Conservation (phyloP, 2,329 filamentous ascomycete species). For the Biscogniauxia sp. region DNA sequence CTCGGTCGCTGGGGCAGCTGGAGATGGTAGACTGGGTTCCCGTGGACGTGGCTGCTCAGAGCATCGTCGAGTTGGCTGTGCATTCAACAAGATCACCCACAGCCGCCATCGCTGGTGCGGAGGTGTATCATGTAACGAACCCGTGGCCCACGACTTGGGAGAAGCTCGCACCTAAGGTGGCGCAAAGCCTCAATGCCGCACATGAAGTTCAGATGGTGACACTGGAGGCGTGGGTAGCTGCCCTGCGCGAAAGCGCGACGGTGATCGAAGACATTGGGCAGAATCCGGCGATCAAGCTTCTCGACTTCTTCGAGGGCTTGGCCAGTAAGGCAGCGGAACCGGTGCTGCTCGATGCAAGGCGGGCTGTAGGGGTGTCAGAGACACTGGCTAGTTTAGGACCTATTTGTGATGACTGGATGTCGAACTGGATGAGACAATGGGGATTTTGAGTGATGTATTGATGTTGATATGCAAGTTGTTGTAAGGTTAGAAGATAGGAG, state of each 20-base stretch:
- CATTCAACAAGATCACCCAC: neutral
- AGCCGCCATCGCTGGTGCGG: conserved; percentile 3
- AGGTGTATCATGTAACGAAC: conserved; percentile 20
- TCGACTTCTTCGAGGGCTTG: conserved; percentile 10
- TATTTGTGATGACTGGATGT: conserved; percentile 5
- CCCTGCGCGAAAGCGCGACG: conserved; percentile 15
- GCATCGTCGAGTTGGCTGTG: conserved; percentile 17
- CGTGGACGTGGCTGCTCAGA: conserved; percentile 14
- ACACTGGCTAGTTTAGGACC: conserved; percentile 5
- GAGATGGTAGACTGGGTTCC: conserved; percentile 20
- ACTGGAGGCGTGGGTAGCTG: conserved; percentile 13
- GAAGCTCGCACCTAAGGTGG: conserved; percentile 8
- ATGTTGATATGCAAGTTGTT: too few species aligned
- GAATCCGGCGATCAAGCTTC: conserved; percentile 13
- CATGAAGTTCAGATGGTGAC: conserved; percentile 11
- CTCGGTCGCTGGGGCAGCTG: conserved; percentile 14
- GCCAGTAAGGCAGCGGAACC: neutral
- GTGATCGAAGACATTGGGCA: conserved; percentile 3
- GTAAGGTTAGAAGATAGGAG: too few species aligned
- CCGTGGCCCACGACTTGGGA: conserved; percentile 15
- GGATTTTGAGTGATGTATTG: conserved; percentile 2
- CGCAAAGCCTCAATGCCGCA: conserved; percentile 1
- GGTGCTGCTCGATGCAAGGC: conserved; percentile 1
- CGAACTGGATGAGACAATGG: conserved; percentile 15
- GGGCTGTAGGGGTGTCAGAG: conserved; percentile 3